Evolutionary conservation across 2,329 filamentous ascomycete genomes (phyloP).

Genomic region (Fusarium anthophilum): DNA sequence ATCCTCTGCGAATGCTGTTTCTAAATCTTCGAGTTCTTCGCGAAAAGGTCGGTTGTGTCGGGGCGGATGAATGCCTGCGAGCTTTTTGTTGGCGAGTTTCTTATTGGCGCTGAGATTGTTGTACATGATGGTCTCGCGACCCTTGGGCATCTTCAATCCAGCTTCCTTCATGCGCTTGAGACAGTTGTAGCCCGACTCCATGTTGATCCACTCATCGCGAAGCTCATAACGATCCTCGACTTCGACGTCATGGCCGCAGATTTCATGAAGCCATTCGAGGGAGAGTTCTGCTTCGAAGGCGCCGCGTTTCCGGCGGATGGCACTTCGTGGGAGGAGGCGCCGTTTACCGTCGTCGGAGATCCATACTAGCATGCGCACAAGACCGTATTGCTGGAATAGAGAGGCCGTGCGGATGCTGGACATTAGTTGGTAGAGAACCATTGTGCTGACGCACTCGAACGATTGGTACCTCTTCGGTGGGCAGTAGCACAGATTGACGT

Average conservation of each 20-base stretch:
- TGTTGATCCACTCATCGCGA: slow-evolving; percentile 60
- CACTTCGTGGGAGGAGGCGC: slow-evolving; percentile 66
- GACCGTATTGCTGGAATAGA: slow-evolving; percentile 79
- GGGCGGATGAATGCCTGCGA: slow-evolving; percentile 46
- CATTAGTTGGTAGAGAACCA: slow-evolving; percentile 71
- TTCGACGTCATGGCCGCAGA: slow-evolving; percentile 57
- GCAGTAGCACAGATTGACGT: slow-evolving; percentile 70
- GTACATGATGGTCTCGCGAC: slow-evolving; percentile 52
- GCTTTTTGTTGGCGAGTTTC: slow-evolving; percentile 29
- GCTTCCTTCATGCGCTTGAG: slow-evolving; percentile 58
- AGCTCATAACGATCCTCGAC: slow-evolving; percentile 43
- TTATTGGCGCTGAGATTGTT: slow-evolving; percentile 37
- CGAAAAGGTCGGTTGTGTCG: slow-evolving; percentile 52
- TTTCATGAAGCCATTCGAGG: slow-evolving; percentile 67
- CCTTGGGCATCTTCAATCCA: slow-evolving; percentile 55
- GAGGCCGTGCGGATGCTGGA: slow-evolving; percentile 64
- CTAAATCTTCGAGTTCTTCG: slow-evolving; percentile 53
- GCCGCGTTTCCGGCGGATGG: slow-evolving; percentile 64
- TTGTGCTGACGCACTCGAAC: slow-evolving; percentile 65
- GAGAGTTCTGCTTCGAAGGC: slow-evolving; percentile 68
- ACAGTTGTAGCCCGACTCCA: slow-evolving; percentile 53
- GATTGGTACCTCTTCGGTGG: slow-evolving; percentile 59
- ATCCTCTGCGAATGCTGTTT: slow-evolving; percentile 37
- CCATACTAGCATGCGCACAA: slow-evolving; percentile 83
- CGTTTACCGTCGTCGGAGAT: slow-evolving; percentile 68